Evolutionary conservation across 2,329 filamentous ascomycete genomes (phyloP), one percentile per base, ranked within the genome.

Genomic region (Coleophoma cylindrospora): DNA sequence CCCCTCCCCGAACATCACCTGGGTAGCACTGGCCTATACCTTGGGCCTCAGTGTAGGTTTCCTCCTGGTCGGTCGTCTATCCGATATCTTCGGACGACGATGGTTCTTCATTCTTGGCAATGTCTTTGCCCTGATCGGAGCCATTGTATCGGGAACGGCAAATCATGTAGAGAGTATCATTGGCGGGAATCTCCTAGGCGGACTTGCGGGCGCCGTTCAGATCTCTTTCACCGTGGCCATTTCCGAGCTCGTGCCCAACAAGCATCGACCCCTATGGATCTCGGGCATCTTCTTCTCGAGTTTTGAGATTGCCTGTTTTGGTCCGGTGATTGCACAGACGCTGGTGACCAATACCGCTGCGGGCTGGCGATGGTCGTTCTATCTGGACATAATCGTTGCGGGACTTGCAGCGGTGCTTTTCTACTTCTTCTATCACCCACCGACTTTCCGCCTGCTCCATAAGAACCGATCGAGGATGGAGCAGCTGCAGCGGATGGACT

Each of bases 231-330:
- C 64, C 5, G 67, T 73, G 44, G 66, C 71, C 11, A 60, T 73
- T 19, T 69, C 68, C 40, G 71, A 73, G 56, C 63, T 73, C 5
- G 69, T 76, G 5, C 70, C 73, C 9, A 73, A 71, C 59, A 70
- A 66, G 51, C 59, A 64, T 45, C 62, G 73, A 62, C 68, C 27
- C 64, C 65, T 2, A 50, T 68, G 45, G 66, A 6, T 62, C 62
- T 4, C 68, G 70, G 53, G 57, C 69, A 19, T 67, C 65, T 14
- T 71, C 67, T 62, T 66, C 40, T 60, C 63, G 32, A 62, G 61
- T 13, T 58, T 67, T 49, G 65, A 62, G n/a, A 56, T 60, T 44
- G 60, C 58, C 13, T 60, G 56, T n/a, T 52, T 65, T 22, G 62
- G 59, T 2, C 62, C 63, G 11, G 59, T 61, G 32, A 58, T 66